Percentiles rank a stretch among this genome's conserved stretches.
Conservation (phyloP, 164 flowering plant genomes). For the Tetracentron sinense region DNA sequence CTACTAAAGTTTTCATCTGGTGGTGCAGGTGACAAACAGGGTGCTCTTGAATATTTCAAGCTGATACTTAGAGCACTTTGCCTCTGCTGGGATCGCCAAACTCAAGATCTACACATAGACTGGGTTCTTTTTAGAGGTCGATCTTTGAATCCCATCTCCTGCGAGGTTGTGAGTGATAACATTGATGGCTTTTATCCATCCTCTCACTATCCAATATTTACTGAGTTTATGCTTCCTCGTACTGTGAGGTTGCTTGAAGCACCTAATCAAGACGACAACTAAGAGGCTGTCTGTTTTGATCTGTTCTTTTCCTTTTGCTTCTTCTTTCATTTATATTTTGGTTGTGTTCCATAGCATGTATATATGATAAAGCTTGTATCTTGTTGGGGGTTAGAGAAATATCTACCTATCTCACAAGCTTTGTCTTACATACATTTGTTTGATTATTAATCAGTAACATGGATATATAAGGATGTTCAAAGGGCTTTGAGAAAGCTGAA, state of each 20-base stretch:
- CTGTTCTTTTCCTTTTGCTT: too few relatives aligned
- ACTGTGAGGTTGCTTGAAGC: slow-evolving; percentile 63
- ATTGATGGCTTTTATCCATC: slow-evolving; percentile 86
- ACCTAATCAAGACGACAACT: slow-evolving; percentile 39
- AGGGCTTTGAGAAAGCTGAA: too few relatives aligned
- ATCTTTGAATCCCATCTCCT: slow-evolving; percentile 67
- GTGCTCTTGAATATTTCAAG: slow-evolving; percentile 73
- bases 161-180: slow-evolving; percentile 82
- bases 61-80: slow-evolving; percentile 86
- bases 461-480: too few relatives aligned
- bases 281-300: neutral
- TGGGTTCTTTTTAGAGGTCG: slow-evolving; percentile 94
- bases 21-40: slow-evolving; percentile 80
- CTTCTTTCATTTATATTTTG: neutral
- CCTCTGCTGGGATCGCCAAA: slow-evolving; percentile 98
- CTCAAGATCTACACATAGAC: slow-evolving; percentile 89
- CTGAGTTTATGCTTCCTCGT: slow-evolving; percentile 91
- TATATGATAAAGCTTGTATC: too few relatives aligned
- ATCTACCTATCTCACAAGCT: too few relatives aligned
- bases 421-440: too few relatives aligned
- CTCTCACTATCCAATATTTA: slow-evolving; percentile 83
- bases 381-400: too few relatives aligned
- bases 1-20: neutral
- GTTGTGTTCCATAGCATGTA: too few relatives aligned
- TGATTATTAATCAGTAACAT: too few relatives aligned